Percentiles rank a stretch among this genome's conserved stretches.
phyloP scores from a whole-genome alignment of 2,329 filamentous ascomycete genomes.

The Pseudonectria buxi region DNA sequence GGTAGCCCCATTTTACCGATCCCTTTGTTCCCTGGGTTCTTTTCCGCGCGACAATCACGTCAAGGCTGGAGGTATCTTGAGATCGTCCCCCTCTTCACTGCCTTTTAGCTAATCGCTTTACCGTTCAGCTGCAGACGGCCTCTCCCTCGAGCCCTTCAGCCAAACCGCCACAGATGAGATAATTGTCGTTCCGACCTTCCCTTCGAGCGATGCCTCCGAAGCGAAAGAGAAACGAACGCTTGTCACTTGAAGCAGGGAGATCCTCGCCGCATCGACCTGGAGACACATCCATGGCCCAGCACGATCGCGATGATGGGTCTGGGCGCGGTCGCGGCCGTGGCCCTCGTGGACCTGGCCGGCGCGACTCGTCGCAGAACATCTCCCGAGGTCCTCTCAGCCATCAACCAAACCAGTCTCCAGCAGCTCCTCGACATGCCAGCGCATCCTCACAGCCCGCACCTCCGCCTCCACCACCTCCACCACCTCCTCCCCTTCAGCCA shows the following conservation, averaged over 20 bases:
- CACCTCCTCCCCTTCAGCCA: slow-evolving; percentile 12
- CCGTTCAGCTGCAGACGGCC: slow-evolving; percentile 6
- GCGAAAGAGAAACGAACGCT: slow-evolving; percentile 51
- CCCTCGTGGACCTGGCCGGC: slow-evolving; percentile 42
- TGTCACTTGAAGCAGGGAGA: slow-evolving; percentile 42
- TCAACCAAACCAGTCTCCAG: slow-evolving; percentile 17
- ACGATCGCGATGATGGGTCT: slow-evolving; percentile 48
- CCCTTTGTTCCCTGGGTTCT: slow-evolving; percentile 11
- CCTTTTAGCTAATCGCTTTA: slow-evolving; percentile 12
- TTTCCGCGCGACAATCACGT: too few relatives aligned
- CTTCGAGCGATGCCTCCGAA: slow-evolving; percentile 47
- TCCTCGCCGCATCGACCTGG: slow-evolving; percentile 58
- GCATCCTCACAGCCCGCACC: slow-evolving; percentile 11
- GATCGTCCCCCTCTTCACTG: slow-evolving; percentile 3
- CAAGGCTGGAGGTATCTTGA: too few relatives aligned
- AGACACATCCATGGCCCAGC: slow-evolving; percentile 48
- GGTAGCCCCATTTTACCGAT: slow-evolving; percentile 8
- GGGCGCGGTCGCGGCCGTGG: slow-evolving; percentile 42
- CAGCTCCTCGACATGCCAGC: slow-evolving; percentile 16
- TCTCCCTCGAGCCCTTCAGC: slow-evolving; percentile 2
- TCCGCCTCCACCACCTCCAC: slow-evolving; percentile 15
- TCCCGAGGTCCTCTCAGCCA: slow-evolving; percentile 21
- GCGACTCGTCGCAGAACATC: slow-evolving; percentile 41
- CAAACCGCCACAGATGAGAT: slow-evolving; percentile 27
- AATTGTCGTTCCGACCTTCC: slow-evolving; percentile 15